These are phyloP conservation scores for Penicillium sp. DNA, from an alignment of 2,329 filamentous ascomycete species.

Conservation along the genomic window DNA sequence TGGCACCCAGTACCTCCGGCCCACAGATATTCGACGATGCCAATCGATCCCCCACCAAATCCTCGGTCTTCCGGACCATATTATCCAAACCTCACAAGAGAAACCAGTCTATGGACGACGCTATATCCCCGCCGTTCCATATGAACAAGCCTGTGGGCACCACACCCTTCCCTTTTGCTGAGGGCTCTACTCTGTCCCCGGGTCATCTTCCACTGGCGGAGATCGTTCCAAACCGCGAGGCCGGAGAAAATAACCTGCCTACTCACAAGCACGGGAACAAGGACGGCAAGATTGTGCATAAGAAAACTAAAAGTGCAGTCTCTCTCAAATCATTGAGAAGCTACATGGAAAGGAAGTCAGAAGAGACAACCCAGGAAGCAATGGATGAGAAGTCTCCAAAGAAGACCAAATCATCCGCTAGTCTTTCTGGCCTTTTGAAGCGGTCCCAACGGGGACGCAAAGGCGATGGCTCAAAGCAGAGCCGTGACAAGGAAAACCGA, in stretches of 20 bases:
- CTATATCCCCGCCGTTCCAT: constrained; percentile 27
- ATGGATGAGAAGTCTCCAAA: constrained; percentile 48
- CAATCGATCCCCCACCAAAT: constrained; percentile 32
- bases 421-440: constrained; percentile 70
- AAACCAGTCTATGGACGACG: constrained; percentile 40
- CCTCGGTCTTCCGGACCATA: constrained; percentile 52
- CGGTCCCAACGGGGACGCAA: constrained; percentile 66
- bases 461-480: constrained; percentile 50
- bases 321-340: constrained; percentile 49
- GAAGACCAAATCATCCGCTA: constrained; percentile 79
- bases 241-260: constrained; percentile 21
- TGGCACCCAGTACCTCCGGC: constrained; percentile 31
- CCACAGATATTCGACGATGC: constrained; percentile 39
- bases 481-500: constrained; percentile 76
- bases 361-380: constrained; percentile 31
- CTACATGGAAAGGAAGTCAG: constrained; percentile 45
- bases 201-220: constrained; percentile 36
- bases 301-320: constrained; percentile 53
- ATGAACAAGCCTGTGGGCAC: constrained; percentile 43
- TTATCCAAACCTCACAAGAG: constrained; percentile 51
- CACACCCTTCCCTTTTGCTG: constrained; percentile 43
- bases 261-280: constrained; percentile 39
- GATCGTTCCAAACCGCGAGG: constrained; percentile 38
- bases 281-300: constrained; percentile 43
- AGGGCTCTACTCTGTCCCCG: constrained; percentile 43